Evolutionary conservation across 495 filamentous ascomycete genomes (phyloP), one percentile per base, ranked within the genome.

Genomic region (Aspergillus panamensis): DNA sequence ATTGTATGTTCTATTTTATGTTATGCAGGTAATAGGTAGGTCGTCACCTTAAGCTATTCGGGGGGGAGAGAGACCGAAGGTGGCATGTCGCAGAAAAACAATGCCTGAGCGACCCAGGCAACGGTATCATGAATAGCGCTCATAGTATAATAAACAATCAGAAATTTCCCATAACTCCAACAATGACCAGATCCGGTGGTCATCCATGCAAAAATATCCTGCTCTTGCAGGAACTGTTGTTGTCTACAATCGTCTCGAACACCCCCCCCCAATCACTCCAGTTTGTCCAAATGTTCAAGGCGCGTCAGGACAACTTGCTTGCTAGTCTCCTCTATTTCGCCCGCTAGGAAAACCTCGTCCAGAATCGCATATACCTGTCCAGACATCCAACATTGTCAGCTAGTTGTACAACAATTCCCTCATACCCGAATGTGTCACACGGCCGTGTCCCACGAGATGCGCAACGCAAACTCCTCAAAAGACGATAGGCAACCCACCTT

Each of bases 321-420:
- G 68, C 89, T 93, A 44, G 94, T 97, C 80, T 98, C 94, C 76
- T 98, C 90, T 59, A 98, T 91, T 80, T 98, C 94, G 51, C 94
- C 94, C 1, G 94, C 94, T 49, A 98, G 85, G 79, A 90, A 96
- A 52, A 98, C 91, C 72, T 98, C 94, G 70, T 98, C 94, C 35
- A 98, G 83, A 55, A 98, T 98, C 16, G 95, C 95, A 75, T 98
- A 98, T 55, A 97, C 94, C 87, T 96, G 77, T 44, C 2, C 57
- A 13, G 35, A 8, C 10, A 62, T 19, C 37, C 25, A 25, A 25
- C 9, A 42, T 51, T 32, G 44, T 66, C 51, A 69, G 63, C 37
- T 4, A 51, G 25, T 48, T 40, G 51, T 57, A 9, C 55, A 48
- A 10, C 55, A 21, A 14, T 31, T 12, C 16, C 12, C 32, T 39